Evolutionary conservation across 2,329 filamentous ascomycete genomes (phyloP).

Genomic region (Colletotrichum sp.): DNA sequence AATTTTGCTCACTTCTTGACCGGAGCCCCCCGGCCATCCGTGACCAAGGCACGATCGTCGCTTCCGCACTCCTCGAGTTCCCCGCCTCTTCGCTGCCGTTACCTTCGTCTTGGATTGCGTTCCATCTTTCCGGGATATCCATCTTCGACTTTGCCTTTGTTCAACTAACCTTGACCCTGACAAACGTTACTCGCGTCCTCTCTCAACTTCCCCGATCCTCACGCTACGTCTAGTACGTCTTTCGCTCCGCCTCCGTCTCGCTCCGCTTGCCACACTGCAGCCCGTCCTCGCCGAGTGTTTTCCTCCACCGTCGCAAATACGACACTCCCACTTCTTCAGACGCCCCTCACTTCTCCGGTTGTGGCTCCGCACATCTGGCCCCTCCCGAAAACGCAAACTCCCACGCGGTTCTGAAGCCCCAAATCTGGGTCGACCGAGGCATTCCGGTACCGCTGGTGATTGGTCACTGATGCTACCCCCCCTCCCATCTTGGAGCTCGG

Average conservation of each 20-base stretch:
- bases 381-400: constrained; percentile 1
- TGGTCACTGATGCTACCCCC: background rate
- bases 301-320: background rate
- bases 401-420: constrained; percentile 1
- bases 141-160: background rate
- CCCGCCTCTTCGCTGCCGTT: background rate
- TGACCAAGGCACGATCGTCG: background rate
- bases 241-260: background rate
- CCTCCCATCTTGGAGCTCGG: background rate
- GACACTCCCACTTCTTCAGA: background rate
- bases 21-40: background rate
- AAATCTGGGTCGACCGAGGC: constrained; percentile 2
- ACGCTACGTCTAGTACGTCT: background rate
- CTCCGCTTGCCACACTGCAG: background rate
- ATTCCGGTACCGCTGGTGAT: constrained; percentile 9
- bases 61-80: background rate
- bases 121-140: background rate
- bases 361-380: background rate
- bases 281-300: background rate
- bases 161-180: background rate
- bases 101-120: background rate
- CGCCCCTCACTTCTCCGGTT: background rate
- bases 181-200: background rate
- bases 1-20: background rate
- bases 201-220: background rate